Conservation (phyloP, 208 protist species). For the Novymonas esmeraldas region DNA sequence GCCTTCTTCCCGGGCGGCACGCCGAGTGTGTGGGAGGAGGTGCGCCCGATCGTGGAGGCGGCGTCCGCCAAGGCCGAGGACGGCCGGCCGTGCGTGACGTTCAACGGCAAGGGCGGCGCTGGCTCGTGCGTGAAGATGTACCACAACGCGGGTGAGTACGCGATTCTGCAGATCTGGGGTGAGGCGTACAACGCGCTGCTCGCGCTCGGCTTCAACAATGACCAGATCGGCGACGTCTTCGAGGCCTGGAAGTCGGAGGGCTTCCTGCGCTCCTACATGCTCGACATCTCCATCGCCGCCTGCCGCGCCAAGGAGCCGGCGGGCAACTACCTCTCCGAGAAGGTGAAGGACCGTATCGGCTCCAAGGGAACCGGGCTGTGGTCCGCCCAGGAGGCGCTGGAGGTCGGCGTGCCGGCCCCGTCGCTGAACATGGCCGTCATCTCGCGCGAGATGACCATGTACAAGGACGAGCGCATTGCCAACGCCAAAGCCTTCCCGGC, state of each 20-base stretch:
- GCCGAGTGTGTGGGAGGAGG: conserved; percentile 87
- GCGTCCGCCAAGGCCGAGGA: conserved; percentile 96
- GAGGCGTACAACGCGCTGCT: conserved; percentile 96
- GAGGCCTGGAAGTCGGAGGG: conserved; percentile 94
- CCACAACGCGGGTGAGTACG: conserved; percentile 99
- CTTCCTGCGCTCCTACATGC: conserved; percentile 97
- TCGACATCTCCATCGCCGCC: conserved; percentile 98
- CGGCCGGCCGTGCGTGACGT: conserved; percentile 92
- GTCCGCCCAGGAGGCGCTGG: conserved; percentile 95
- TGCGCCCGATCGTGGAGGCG: conserved; percentile 96
- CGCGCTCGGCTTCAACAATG: conserved; percentile 88
- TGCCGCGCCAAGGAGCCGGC: conserved; percentile 91
- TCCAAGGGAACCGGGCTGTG: conserved; percentile 98
- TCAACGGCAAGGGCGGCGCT: conserved; percentile 96
- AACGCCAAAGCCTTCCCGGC: conserved; percentile 58
- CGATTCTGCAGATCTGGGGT: conserved; percentile 97
- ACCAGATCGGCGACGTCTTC: conserved; percentile 94
- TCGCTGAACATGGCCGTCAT: conserved; percentile 95
- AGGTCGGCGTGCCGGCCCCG: conserved; percentile 89
- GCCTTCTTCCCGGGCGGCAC: conserved; percentile 98
- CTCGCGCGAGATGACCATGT: conserved; percentile 92
- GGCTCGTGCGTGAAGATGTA: conserved; percentile 99
- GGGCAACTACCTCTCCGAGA: conserved; percentile 91
- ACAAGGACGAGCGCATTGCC: conserved; percentile 91
- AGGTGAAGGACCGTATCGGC: conserved; percentile 96